A percentile compares a stretch with the other conserved stretches of the same genome.
These are phyloP conservation scores for Alternaria metachromatica DNA, from an alignment of 2,329 filamentous ascomycete genomes.

Conservation along the genomic window DNA sequence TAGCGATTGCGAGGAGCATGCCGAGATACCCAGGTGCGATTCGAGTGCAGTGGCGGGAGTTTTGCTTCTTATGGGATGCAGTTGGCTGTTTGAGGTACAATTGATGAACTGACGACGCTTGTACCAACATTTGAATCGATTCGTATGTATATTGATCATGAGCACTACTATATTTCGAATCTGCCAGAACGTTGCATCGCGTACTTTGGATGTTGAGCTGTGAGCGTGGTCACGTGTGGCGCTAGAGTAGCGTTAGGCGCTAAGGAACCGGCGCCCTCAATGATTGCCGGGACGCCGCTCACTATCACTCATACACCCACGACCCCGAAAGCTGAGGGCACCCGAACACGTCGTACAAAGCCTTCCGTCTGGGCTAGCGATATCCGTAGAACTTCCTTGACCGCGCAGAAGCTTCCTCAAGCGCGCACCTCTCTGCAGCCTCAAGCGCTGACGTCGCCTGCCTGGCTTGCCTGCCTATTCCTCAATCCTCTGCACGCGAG, in stretches of 20 bases:
- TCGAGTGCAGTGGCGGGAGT: neutral
- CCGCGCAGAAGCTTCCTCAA: slow-evolving; percentile 34
- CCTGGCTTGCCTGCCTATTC: slow-evolving; percentile 32
- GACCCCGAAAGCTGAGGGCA: slow-evolving; percentile 40
- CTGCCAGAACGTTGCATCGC: neutral
- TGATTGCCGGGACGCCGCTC: slow-evolving; percentile 14
- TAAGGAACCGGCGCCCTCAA: slow-evolving; percentile 20
- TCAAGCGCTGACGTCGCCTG: slow-evolving; percentile 40
- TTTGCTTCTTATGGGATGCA: neutral
- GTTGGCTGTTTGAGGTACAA: neutral
- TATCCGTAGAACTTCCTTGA: slow-evolving; percentile 29
- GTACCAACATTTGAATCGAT: neutral
- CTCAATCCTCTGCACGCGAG: slow-evolving; percentile 24
- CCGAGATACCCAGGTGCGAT: neutral
- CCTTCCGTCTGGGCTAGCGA: slow-evolving; percentile 28
- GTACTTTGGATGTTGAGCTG: neutral
- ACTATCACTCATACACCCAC: slow-evolving; percentile 40
- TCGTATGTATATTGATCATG: neutral
- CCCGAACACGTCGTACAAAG: slow-evolving; percentile 42
- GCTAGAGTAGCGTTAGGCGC: slow-evolving; percentile 15
- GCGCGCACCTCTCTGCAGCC: slow-evolving; percentile 33
- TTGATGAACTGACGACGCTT: neutral
- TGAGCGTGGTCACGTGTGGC: slow-evolving; percentile 6
- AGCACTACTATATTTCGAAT: neutral
- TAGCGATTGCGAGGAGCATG: neutral